phyloP scores from a whole-genome alignment of 2,329 filamentous ascomycete genomes.

The Coniochaeta sp. region DNA sequence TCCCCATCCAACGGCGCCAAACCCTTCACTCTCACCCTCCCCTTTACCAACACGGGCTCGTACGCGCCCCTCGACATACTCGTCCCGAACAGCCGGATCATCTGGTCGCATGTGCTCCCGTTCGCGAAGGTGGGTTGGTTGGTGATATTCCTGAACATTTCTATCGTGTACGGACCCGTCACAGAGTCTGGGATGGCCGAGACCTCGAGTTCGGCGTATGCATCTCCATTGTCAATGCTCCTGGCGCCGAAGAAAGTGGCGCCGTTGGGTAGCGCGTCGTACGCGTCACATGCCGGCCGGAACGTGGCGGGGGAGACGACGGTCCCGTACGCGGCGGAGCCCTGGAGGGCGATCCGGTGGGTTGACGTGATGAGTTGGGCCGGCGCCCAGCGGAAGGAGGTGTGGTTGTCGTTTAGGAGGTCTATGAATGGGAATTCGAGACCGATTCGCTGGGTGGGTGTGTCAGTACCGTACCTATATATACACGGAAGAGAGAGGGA shows the following conservation, averaged over 20 bases:
- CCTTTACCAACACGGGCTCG: constrained; percentile 18
- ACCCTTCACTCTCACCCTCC: constrained; percentile 15
- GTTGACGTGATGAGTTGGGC: constrained; percentile 37
- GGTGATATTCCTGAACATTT: constrained; percentile 42
- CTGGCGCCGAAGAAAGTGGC: constrained; percentile 16
- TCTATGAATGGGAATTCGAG: constrained; percentile 46
- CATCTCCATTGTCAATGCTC: constrained; percentile 13
- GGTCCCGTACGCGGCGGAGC: constrained; percentile 39
- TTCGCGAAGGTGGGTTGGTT: constrained; percentile 50
- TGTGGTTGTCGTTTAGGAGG: constrained; percentile 39
- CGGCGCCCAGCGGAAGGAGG: constrained; percentile 43
- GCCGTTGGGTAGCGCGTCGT: constrained; percentile 21
- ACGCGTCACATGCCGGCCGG: constrained; percentile 41
- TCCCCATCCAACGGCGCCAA: constrained; percentile 15
- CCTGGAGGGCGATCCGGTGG: constrained; percentile 34
- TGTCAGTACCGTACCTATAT: background rate
- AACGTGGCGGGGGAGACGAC: constrained; percentile 33
- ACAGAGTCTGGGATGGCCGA: background rate
- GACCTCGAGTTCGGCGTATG: constrained; percentile 24
- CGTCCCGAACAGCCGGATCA: constrained; percentile 25
- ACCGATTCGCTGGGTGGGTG: background rate
- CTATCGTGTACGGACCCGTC: constrained; percentile 26
- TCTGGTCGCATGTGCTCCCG: constrained; percentile 32
- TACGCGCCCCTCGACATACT: constrained; percentile 17
- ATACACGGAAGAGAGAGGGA: background rate